Conservation (phyloP, 345 rosid genomes). For the Durio zibethinus region DNA sequence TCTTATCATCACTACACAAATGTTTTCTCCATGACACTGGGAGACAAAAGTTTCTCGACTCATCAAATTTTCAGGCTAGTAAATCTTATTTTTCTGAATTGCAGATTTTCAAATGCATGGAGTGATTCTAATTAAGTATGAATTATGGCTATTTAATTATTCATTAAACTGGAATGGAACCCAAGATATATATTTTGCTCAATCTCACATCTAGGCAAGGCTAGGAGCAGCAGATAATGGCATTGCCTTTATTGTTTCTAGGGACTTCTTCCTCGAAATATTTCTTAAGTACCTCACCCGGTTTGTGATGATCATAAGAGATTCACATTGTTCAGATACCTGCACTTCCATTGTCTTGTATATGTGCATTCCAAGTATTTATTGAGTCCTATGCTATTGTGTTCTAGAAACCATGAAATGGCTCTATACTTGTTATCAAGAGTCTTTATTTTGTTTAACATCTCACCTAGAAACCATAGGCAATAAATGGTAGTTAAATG, state of each 20-base stretch:
- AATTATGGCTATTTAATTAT: not conserved
- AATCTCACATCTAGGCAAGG: not conserved
- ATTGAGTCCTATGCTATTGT: not conserved
- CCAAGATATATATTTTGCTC: not conserved
- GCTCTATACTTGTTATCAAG: not conserved
- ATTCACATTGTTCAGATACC: not conserved
- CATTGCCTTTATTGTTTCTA: not conserved
- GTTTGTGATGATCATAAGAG: not conserved
- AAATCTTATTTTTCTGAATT: not conserved
- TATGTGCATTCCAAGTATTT: not conserved
- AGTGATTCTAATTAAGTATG: not conserved
- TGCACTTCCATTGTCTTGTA: not conserved
- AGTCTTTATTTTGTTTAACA: not conserved
- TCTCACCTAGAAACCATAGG: not conserved
- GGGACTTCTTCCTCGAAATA: not conserved
- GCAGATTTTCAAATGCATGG: not conserved
- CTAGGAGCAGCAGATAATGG: not conserved
- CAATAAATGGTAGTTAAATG: not conserved
- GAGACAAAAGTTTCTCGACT: slow-evolving; percentile 65
- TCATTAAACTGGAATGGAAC: not conserved
- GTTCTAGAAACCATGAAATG: not conserved
- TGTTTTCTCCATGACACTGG: slow-evolving; percentile 84
- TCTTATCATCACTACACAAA: slow-evolving; percentile 70
- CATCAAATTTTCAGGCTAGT: slow-evolving; percentile 77
- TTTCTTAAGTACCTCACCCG: not conserved